A percentile compares a stretch with the other conserved stretches of the same genome.
Conservation (phyloP, 768 basidiomycete genomes). For the Chiua virens region DNA sequence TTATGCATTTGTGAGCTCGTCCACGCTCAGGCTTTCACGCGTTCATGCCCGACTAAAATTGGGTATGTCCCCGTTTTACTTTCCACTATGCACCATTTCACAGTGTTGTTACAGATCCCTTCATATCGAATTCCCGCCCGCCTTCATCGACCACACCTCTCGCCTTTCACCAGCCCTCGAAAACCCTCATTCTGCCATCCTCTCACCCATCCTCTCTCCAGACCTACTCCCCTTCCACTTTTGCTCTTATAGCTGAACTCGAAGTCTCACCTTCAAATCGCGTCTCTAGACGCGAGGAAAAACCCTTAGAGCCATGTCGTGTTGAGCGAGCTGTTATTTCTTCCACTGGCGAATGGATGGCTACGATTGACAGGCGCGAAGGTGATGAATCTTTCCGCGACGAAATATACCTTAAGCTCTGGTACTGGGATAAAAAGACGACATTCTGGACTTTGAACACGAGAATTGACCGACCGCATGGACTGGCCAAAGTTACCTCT, state of each 20-base stretch:
- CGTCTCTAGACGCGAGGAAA: conserved; percentile 79
- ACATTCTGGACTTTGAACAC: conserved; percentile 79
- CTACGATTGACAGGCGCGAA: conserved; percentile 78
- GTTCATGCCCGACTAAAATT: conserved; percentile 77
- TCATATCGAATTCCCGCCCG: conserved; percentile 32
- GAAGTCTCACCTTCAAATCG: conserved; percentile 95
- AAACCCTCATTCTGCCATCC: conserved; percentile 83
- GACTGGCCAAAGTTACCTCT: conserved; percentile 55
- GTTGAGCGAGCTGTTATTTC: conserved; percentile 74
- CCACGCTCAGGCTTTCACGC: conserved; percentile 68
- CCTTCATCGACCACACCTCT: conserved; percentile 58
- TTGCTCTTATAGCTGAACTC: conserved; percentile 76
- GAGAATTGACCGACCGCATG: conserved; percentile 87
- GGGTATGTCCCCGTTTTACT: conserved; percentile 43
- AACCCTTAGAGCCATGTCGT: conserved; percentile 67
- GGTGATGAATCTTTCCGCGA: conserved; percentile 62
- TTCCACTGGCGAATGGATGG: conserved; percentile 82
- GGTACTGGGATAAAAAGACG: conserved; percentile 75
- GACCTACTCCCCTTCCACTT: conserved; percentile 74
- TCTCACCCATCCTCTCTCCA: conserved; percentile 97
- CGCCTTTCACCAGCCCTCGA: conserved; percentile 70
- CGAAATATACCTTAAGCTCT: conserved; percentile 85
- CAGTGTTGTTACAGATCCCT: conserved; percentile 32
- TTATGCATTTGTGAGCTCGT: conserved; percentile 70
- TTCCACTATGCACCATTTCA: background rate